A percentile compares a stretch with the other conserved stretches of the same genome.
Conservation (phyloP, 352 stramenopile species). For the Blastocystis sp. region DNA sequence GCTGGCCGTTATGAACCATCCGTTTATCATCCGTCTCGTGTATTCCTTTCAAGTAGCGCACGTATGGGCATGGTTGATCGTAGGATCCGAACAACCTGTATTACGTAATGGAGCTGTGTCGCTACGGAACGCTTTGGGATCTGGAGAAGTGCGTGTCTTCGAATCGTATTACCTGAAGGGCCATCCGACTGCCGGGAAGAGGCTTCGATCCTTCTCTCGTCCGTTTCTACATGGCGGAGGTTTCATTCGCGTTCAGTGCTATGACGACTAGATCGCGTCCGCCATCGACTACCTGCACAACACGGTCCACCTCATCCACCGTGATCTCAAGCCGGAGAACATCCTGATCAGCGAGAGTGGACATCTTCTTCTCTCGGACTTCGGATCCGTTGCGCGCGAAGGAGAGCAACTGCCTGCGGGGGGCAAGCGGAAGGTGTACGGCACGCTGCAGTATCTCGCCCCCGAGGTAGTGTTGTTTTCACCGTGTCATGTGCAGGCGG, state of each 20-base stretch:
- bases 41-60: slow-evolving; percentile 76
- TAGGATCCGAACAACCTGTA: slow-evolving; percentile 75
- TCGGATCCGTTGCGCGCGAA: slow-evolving; percentile 75
- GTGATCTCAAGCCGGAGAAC: slow-evolving; percentile 77
- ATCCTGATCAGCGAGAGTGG: slow-evolving; percentile 75
- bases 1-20: slow-evolving; percentile 74
- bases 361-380: slow-evolving; percentile 77
- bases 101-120: slow-evolving; percentile 76
- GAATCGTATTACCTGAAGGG: background rate
- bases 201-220: slow-evolving; percentile 44
- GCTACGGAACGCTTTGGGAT: slow-evolving; percentile 55
- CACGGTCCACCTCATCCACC: slow-evolving; percentile 75
- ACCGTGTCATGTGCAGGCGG: background rate
- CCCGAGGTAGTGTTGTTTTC: slow-evolving; percentile 13
- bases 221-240: slow-evolving; percentile 66
- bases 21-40: slow-evolving; percentile 75
- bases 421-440: slow-evolving; percentile 25
- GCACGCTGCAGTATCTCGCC: slow-evolving; percentile 34
- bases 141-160: slow-evolving; percentile 29
- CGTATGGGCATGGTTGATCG: background rate
- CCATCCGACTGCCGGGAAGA: slow-evolving; percentile 24
- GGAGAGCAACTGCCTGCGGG: background rate
- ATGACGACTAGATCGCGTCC: slow-evolving; percentile 33
- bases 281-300: slow-evolving; percentile 76
- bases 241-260: background rate